A percentile compares a stretch with the other conserved stretches of the same genome.
phyloP scores from a whole-genome alignment of 768 basidiomycete species.

The Leucosporidium yakuticum region DNA sequence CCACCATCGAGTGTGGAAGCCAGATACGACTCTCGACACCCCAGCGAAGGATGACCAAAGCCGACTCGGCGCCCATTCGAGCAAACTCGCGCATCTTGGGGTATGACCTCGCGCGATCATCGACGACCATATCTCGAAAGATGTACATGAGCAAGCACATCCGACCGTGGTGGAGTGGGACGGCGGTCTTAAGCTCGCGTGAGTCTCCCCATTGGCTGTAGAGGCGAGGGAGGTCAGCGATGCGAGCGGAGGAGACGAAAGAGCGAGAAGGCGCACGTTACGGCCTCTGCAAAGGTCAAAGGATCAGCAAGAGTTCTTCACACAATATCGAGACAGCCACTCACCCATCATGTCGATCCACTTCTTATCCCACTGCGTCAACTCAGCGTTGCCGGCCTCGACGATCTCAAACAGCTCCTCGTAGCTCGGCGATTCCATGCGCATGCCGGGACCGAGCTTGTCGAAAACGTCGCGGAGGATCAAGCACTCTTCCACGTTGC shows the following conservation, averaged over 20 bases:
- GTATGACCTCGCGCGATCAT: neutral
- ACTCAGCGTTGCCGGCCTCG: neutral
- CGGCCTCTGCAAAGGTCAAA: slow-evolving; percentile 12
- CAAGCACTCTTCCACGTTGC: slow-evolving; percentile 22
- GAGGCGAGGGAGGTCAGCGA: neutral
- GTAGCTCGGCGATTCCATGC: neutral
- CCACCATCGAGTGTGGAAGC: slow-evolving; percentile 19
- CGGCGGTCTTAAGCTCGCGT: slow-evolving; percentile 11
- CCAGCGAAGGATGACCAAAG: slow-evolving; percentile 26
- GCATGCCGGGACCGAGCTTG: slow-evolving; percentile 18
- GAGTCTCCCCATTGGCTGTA: neutral
- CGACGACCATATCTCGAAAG: slow-evolving; percentile 15
- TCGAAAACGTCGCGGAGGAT: slow-evolving; percentile 17
- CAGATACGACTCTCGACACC: slow-evolving; percentile 32
- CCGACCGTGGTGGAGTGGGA: slow-evolving; percentile 26
- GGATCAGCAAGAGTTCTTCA: neutral
- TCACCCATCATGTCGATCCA: slow-evolving; percentile 14
- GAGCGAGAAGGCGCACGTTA: slow-evolving; percentile 2
- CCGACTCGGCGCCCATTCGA: slow-evolving; percentile 14
- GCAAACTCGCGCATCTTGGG: slow-evolving; percentile 19
- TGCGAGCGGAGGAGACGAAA: too few relatives aligned
- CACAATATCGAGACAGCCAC: neutral
- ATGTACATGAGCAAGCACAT: slow-evolving; percentile 21
- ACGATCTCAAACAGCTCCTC: slow-evolving; percentile 5
- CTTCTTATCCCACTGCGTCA: slow-evolving; percentile 9